Evolutionary conservation across 2,329 filamentous ascomycete genomes (phyloP), one percentile per base, ranked within the genome.

Genomic region (Arthrobotrys sphaeroides): DNA sequence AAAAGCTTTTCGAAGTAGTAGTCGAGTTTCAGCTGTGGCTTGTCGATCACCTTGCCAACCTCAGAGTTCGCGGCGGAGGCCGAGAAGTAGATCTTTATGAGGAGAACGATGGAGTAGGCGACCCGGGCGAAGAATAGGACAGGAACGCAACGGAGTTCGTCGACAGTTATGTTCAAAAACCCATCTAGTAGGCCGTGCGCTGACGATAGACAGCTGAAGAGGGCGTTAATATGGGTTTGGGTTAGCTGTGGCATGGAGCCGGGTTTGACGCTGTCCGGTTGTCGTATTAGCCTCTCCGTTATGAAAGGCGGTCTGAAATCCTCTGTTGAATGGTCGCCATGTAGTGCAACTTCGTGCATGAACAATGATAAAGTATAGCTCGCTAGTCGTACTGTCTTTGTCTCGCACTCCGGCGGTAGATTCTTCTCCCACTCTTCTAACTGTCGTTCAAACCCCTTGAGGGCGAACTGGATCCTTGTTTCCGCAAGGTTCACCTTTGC

Each of bases 291-390:
- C 77, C 78, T 80, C 18, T 77, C 73, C 36, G 77, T 75, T 10
- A 76, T 55, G 45, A 77, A 80, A 7, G 78, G 79, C 0, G 77
- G 76, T 36, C 78, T 60, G 78, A 87, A 86, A 24, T 89, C 86
- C 5, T 88, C 85, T 1, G 85, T 84, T 18, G 84, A 84, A 77
- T 87, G 86, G 61, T 91, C 89, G 6, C 87, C 84, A 77, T 92
- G 89, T 77, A 94, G 87, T 1, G 88, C 89, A 64, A 91, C 88
- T 81, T 94, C 91, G 81, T 94, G 90, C 84, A 93, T 89, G 80
- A 91, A 93, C 2, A 94, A 83, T 74, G 87, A 87, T 78, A 93
- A 86, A 16, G 84, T 83, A 36, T 69, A 53, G 22, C 72, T 69
- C 0, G 72, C 72, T 4, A 77, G 43, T 24, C 73, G 60, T 55